Evolutionary conservation across 805 yeast species (phyloP).

Genomic region (Pichia gijzeniarum): DNA sequence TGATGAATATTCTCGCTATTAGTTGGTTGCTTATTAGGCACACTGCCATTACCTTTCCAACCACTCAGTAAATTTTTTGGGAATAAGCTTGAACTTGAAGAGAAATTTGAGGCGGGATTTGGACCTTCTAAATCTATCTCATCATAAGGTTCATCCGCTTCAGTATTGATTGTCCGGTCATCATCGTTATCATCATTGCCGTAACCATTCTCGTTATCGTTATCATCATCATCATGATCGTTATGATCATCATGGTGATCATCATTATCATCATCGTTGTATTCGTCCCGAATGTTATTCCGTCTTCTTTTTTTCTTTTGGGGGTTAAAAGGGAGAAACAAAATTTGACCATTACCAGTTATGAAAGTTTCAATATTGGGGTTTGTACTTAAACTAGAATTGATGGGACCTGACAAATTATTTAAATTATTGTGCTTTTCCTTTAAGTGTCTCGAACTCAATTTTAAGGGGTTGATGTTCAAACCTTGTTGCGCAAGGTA

Average conservation of each 20-base stretch:
- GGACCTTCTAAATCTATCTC: not conserved
- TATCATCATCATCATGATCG: conserved; percentile 19
- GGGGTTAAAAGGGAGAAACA: conserved; percentile 31
- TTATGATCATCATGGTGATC: conserved; percentile 23
- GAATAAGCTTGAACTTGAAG: too few relatives aligned
- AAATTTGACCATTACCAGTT: conserved; percentile 30
- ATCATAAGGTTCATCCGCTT: conserved; percentile 1
- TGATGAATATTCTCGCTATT: conserved; percentile 9
- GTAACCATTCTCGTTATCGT: conserved; percentile 9
- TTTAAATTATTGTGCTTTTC: conserved; percentile 1
- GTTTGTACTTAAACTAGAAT: conserved; percentile 7
- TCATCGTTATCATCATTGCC: conserved; percentile 19
- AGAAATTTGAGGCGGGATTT: too few relatives aligned
- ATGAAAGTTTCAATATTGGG: conserved; percentile 21
- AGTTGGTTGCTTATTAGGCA: not conserved
- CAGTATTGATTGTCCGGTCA: conserved; percentile 8
- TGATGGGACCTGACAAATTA: not conserved
- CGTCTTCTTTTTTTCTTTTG: conserved; percentile 19
- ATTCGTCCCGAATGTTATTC: conserved; percentile 15
- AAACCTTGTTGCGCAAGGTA: conserved; percentile 27
- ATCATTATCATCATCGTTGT: conserved; percentile 15
- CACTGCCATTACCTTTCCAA: not conserved
- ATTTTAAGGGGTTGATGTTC: conserved; percentile 22
- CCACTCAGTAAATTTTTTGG: too few relatives aligned
- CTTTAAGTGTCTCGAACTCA: conserved; percentile 13